Evolutionary conservation across 305 asterid genomes (phyloP).

Genomic region (Withania somnifera): DNA sequence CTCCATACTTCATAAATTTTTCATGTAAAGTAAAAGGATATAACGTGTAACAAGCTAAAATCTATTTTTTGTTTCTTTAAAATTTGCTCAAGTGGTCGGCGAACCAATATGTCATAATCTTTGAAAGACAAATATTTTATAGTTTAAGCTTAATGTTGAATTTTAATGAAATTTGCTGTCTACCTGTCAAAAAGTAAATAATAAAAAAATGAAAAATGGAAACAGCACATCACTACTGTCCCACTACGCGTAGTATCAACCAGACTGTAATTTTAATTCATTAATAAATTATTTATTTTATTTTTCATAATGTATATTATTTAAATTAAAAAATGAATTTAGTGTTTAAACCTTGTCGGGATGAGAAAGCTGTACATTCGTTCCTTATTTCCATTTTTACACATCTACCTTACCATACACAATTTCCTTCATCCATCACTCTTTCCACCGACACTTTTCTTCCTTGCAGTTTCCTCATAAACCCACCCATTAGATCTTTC

Average conservation of each 20-base stretch:
- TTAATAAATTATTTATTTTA: background rate
- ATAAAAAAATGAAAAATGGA: background rate
- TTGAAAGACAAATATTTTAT: background rate
- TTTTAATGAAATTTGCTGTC: background rate
- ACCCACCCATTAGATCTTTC: background rate
- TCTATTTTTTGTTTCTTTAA: background rate
- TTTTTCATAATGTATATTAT: background rate
- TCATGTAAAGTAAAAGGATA: background rate
- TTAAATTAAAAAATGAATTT: background rate
- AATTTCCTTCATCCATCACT: background rate
- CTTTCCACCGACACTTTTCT: constrained; percentile 6
- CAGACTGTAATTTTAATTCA: constrained; percentile 1
- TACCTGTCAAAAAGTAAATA: background rate
- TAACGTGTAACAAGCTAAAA: background rate
- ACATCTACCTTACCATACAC: background rate
- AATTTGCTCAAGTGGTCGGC: background rate
- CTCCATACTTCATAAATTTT: no score
- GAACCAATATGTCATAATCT: background rate
- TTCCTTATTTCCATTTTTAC: background rate
- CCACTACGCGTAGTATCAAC: background rate
- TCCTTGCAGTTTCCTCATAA: no score
- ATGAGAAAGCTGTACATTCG: background rate
- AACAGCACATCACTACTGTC: background rate
- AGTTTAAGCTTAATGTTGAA: background rate
- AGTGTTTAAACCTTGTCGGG: background rate